Evolutionary conservation across 2,329 filamentous ascomycete species (phyloP), one percentile per base, ranked within the genome.

Genomic region (Nemania sp.): DNA sequence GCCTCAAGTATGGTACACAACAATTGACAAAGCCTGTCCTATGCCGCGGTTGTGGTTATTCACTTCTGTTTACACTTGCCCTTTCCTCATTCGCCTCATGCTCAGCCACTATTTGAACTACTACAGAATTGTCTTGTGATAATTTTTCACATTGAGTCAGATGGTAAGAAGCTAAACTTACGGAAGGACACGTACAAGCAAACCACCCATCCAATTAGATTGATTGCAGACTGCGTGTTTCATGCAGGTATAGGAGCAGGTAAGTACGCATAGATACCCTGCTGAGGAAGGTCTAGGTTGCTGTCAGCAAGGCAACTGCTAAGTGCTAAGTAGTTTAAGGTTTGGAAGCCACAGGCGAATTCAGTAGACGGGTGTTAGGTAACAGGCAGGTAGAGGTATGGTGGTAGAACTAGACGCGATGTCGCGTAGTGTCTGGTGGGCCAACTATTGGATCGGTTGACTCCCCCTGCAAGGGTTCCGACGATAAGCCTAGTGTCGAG

Each of bases 391-490:
- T 9, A 14, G 9, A 50, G 37, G 28, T 37, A 30, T 19, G 31
- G 20, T 39, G 28, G 36, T 49, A 34, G 19, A 22, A 30, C 45
- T 30, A 49, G 46, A 30, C 40, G 33, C 40, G 19, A 51, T 44
- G 40, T 51, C 49, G 49, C 41, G 44, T 46, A 40, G 49, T 41
- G 33, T n/a, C 37, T 39, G 42, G 34, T 39, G 15, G 42, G 23
- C 52, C 48, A 52, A 48, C 53, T 26, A 52, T 37, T 33, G 47
- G 42, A 20, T 30, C 34, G 37, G 43, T 47, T 8, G 50, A 43
- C 46, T 17, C 23, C 33, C 55, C 55, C 55, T 58, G 52, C 44
- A 19, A 54, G 52, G 26, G 55, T 58, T 58, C 55, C 56, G 52
- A 58, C 36, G 55, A 54, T 52, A 58, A 58, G 56, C 53, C 53